phyloP scores from a whole-genome alignment of 192 early-diverging fungal genomes.

The Dispira parvispora region DNA sequence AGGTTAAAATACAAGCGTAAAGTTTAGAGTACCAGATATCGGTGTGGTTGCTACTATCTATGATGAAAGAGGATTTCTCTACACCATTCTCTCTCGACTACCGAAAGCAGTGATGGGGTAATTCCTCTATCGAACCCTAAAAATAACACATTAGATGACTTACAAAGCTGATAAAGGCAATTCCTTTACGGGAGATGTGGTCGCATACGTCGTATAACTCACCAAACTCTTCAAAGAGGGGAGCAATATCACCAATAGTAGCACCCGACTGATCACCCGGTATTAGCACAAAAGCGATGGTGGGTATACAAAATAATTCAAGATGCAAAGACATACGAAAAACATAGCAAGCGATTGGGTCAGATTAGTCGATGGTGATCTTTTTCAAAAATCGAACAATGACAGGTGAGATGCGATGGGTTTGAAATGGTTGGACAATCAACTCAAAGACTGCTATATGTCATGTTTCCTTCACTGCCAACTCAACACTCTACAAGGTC shows the following conservation, averaged over 20 bases:
- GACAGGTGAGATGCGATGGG: neutral
- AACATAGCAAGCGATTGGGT: neutral
- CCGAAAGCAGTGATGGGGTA: neutral
- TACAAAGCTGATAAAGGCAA: conserved; percentile 4
- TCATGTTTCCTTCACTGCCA: too few relatives aligned
- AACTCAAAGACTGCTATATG: too few relatives aligned
- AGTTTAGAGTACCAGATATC: neutral
- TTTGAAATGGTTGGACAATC: neutral
- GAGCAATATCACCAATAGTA: neutral
- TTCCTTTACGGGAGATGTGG: neutral
- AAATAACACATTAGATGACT: neutral
- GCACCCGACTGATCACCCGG: neutral
- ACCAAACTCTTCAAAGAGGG: neutral
- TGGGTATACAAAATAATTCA: neutral
- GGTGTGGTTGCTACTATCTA: neutral
- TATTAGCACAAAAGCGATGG: neutral
- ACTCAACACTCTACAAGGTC: too few relatives aligned
- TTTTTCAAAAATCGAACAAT: neutral
- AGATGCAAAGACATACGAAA: neutral
- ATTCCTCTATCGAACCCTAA: neutral
- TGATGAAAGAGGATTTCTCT: neutral
- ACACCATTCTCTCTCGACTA: neutral
- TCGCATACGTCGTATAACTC: conserved; percentile 4
- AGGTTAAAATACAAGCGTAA: neutral
- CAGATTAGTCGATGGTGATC: neutral